These are phyloP conservation scores for Termitomyces titanicus DNA, from an alignment of 768 basidiomycete species.

Conservation along the genomic window DNA sequence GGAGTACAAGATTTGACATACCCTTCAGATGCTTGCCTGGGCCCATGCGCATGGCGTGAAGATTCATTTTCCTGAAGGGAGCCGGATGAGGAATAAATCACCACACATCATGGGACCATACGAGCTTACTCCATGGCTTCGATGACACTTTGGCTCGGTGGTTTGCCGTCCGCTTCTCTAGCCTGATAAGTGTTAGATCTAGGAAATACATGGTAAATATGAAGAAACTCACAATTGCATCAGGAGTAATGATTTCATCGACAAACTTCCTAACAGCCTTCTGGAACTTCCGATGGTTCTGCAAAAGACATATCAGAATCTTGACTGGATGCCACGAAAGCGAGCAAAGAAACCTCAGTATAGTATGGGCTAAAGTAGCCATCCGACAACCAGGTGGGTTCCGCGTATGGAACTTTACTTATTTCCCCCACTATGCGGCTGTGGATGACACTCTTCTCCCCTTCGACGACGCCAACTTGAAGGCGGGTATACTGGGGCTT, in stretches of 20 bases:
- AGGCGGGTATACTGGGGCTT: slow-evolving; percentile 76
- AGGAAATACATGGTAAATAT: neutral
- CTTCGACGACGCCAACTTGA: slow-evolving; percentile 70
- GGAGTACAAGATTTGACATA: neutral
- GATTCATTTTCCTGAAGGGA: slow-evolving; percentile 48
- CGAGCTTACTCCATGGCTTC: slow-evolving; percentile 65
- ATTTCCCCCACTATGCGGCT: slow-evolving; percentile 57
- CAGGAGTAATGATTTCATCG: slow-evolving; percentile 65
- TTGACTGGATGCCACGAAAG: neutral
- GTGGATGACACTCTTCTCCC: slow-evolving; percentile 59
- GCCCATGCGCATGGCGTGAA: slow-evolving; percentile 92
- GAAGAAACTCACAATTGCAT: slow-evolving; percentile 34
- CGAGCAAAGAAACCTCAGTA: slow-evolving; percentile 45
- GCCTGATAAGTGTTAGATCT: slow-evolving; percentile 42
- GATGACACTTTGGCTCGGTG: slow-evolving; percentile 71
- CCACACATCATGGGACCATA: slow-evolving; percentile 37
- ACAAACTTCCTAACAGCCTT: slow-evolving; percentile 65
- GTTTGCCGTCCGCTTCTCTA: slow-evolving; percentile 88
- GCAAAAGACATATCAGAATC: slow-evolving; percentile 9
- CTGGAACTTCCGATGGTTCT: slow-evolving; percentile 65
- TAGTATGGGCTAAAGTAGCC: slow-evolving; percentile 80
- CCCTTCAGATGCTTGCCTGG: slow-evolving; percentile 85
- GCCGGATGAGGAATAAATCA: slow-evolving; percentile 17
- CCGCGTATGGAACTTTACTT: slow-evolving; percentile 84
- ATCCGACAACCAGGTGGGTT: slow-evolving; percentile 72